Conservation (phyloP, 345 rosid genomes). For the Lenwebbia sp. region DNA sequence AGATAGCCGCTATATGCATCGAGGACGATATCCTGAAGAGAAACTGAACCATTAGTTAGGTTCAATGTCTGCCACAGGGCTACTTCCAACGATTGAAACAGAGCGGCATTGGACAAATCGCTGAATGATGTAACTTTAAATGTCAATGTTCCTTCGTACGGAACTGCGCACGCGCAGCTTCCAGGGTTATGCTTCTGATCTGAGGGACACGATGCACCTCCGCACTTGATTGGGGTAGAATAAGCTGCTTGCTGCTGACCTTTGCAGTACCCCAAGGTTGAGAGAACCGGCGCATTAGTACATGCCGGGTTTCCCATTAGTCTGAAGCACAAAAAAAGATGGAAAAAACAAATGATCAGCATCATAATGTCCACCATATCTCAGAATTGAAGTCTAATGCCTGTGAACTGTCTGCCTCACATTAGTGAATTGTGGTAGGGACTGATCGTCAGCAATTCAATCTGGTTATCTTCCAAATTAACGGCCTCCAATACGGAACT, state of each 20-base stretch:
- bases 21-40: constrained; percentile 71
- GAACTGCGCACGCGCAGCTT: constrained; percentile 82
- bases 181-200: constrained; percentile 77
- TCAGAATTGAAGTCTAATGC: not conserved
- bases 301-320: constrained; percentile 90
- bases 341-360: not conserved
- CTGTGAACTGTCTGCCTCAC: constrained; percentile 15
- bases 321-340: constrained; percentile 14
- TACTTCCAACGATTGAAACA: constrained; percentile 70
- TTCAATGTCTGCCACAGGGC: constrained; percentile 54
- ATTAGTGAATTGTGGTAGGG: constrained; percentile 30
- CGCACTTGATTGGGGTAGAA: constrained; percentile 65
- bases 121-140: constrained; percentile 72
- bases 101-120: constrained; percentile 39
- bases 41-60: constrained; percentile 74
- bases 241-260: constrained; percentile 4
- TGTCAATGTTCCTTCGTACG: constrained; percentile 76
- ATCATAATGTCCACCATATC: not conserved
- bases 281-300: constrained; percentile 22
- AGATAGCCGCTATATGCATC: constrained; percentile 65
- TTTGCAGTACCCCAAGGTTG: not conserved
- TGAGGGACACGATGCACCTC: constrained; percentile 45
- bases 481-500: constrained; percentile 5
- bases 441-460: not conserved
- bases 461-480: constrained; percentile 21